These are phyloP conservation scores for Vigna radiata DNA, from an alignment of 306 rosid species.

Conservation along the genomic window DNA sequence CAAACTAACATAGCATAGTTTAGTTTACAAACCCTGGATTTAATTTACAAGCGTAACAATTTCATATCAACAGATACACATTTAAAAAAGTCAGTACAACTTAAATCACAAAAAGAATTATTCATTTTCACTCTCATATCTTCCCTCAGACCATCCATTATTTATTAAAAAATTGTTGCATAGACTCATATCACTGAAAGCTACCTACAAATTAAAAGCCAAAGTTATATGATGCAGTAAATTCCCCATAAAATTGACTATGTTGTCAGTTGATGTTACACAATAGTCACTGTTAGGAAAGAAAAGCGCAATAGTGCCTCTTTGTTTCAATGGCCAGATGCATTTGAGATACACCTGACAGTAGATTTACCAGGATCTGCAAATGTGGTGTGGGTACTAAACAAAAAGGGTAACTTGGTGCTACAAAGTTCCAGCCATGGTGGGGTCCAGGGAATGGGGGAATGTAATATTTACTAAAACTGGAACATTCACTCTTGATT, in stretches of 20 bases:
- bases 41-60: slow-evolving; percentile 8
- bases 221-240: not conserved
- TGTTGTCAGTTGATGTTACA: not conserved
- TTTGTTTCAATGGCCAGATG: slow-evolving; percentile 11
- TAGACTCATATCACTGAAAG: not conserved
- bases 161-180: not conserved
- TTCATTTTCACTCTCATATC: slow-evolving; percentile 23
- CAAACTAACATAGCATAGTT: not conserved
- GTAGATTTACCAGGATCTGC: not conserved
- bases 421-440: not conserved
- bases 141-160: slow-evolving; percentile 11
- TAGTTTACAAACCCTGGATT: not conserved
- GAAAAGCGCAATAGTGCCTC: not conserved
- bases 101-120: not conserved
- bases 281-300: not conserved
- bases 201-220: not conserved
- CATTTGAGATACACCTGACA: slow-evolving; percentile 4
- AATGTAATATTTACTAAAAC: not conserved
- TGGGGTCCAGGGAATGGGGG: not conserved
- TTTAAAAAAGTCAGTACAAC: not conserved
- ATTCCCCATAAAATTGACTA: not conserved
- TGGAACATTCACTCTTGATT: not conserved
- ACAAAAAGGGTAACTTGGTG: slow-evolving; percentile 3
- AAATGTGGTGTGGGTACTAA: not conserved
- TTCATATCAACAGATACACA: not conserved